Base-by-base conservation (phyloP, 2,329 filamentous ascomycete genomes). In the Xylariaceae sp. region DNA sequence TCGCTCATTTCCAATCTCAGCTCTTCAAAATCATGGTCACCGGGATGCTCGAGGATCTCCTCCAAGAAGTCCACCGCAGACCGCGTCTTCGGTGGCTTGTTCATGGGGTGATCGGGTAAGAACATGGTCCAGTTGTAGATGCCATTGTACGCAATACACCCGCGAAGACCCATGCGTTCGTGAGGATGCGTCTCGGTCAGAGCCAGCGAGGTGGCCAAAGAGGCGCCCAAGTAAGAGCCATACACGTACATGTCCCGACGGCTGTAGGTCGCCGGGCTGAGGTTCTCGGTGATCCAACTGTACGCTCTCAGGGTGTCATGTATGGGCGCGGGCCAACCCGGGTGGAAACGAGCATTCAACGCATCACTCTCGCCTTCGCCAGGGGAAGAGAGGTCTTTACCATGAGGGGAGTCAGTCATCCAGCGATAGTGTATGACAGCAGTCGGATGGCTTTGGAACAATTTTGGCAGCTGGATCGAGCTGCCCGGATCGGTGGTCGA, bases 61-160 rank as follows among this genome's bases (percentile, higher is more conserved):
- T 58, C 48, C 2, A 50, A 29, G 6, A 53, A 26, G 30, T 52
- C 41, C 36, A 15, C 4, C 4, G 33, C 15, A 15, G 37, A 19
- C 32, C 22, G 42, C 19, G 45, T 54, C 9, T 48, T 38, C 1
- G 51, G 41, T 4, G 43, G 42, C 26, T 55, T 49, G 50, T 77
- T 70, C 45, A 70, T 59, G 6, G 64, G 67, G 43, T 80, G 74
- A 47, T 74, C 69, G 0, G 74, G 73, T 9, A 79, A 66, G 44
- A 81, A 77, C 57, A 68, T 74, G 42, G 77, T 79, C 80, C 79
- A 83, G 62, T 83, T 74, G 62, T 79, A 83, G 43, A 83, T 69
- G 32, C 78, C 79, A 49, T 83, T 79, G 59, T 74, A 74, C 7
- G 72, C 69, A 13, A 78, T 62, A 24, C 81, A 58, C 7, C 78